Base-by-base conservation (phyloP, 805 yeast species). In the Suhomyces vadensis region DNA sequence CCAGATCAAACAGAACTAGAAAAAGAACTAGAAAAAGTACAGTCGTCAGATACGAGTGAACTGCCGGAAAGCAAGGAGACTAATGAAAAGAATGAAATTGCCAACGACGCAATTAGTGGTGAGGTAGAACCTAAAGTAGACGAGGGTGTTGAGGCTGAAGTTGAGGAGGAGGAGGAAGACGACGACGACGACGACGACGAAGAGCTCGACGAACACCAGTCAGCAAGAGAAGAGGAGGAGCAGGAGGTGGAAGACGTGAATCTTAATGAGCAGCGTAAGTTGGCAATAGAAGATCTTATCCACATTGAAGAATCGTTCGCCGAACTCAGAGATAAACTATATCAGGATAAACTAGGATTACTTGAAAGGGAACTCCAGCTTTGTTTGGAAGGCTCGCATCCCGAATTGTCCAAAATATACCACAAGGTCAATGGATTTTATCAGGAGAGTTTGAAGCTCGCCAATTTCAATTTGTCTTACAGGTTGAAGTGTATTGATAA, bases 341-440 rank as follows among this genome's bases (percentile, higher is more conserved):
- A 86, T 63, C 90, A 85, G 48, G 96, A 90, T 60, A 91, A 88
- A 61, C 69, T 91, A 57, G 72, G 77, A 27, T 78, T 87, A 49
- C 74, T 87, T 51, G 87, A 88, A 53, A 83, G 85, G 36, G 99
- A 94, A 62, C 69, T 92, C 48, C 85, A 85, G 55, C 79, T 92
- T 76, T 91, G 98, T 66, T 69, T 83, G 25, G 85, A 83, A 50
- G 97, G 97, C 9, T 79, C 89, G 16, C 99, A 94, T 64, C 98
- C 98, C 0, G 97, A 91, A 55, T 75, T 92, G 43, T 77, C 87
- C 29, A 75, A 79, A 38, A 85, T 86, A 42, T 81, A 85, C 61
- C 77, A 76, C 54, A 80, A 82, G 63, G 81, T 94, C 41, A 86
- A 85, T 46, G 78, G 79, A 35, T 82, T 85, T 52, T 82, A 89